Evolutionary conservation across 257 asterid genomes (phyloP).

Genomic region (Nicotiana tabacum): DNA sequence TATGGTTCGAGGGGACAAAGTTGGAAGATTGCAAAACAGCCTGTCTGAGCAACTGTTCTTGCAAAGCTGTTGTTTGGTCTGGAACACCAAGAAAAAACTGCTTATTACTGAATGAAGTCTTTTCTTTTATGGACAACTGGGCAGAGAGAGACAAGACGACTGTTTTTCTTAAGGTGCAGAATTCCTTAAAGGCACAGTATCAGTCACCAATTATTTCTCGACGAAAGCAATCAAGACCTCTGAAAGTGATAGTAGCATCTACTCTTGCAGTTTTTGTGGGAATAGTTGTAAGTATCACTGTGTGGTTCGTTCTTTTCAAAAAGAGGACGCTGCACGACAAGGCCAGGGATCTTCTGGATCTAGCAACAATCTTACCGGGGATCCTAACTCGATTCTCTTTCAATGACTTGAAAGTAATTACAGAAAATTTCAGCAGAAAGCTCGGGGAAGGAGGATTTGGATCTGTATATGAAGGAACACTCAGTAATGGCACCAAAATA

Average conservation of each 20-base stretch:
- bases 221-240: background rate
- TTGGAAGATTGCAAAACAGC: background rate
- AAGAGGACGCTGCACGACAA: background rate
- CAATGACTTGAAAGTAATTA: constrained; percentile 1
- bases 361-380: background rate
- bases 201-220: background rate
- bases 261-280: background rate
- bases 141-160: background rate
- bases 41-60: constrained; percentile 4
- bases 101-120: constrained; percentile 8
- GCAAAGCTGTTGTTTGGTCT: background rate
- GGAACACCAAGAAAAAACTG: background rate
- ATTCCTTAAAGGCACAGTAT: background rate
- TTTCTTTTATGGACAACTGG: background rate
- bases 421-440: constrained; percentile 11
- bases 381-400: constrained; percentile 6
- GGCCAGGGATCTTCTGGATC: background rate
- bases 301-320: background rate
- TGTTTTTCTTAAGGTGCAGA: constrained; percentile 9
- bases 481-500: constrained; percentile 12
- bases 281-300: background rate
- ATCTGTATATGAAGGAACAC: constrained; percentile 16
- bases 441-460: constrained; percentile 29
- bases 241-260: background rate
- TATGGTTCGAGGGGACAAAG: background rate